These are phyloP conservation scores for Blastobotrys mokoenaii DNA, from an alignment of 805 yeast genomes.

Conservation along the genomic window DNA sequence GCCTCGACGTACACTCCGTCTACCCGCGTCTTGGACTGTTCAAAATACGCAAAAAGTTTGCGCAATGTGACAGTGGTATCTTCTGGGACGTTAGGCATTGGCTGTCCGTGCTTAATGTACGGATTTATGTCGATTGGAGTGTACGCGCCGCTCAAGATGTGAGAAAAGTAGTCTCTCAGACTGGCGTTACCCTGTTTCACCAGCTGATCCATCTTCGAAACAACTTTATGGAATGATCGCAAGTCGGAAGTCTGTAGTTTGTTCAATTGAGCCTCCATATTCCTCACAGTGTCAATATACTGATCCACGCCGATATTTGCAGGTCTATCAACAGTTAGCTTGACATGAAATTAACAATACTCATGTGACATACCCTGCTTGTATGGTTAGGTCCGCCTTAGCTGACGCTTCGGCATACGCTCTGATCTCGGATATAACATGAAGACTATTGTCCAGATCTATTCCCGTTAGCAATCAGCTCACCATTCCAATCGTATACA, in stretches of 20 bases:
- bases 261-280: slow-evolving; percentile 18
- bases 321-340: slow-evolving; percentile 4
- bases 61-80: slow-evolving; percentile 30
- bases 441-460: slow-evolving; percentile 19
- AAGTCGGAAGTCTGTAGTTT: slow-evolving; percentile 21
- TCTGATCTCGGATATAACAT: slow-evolving; percentile 22
- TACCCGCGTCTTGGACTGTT: slow-evolving; percentile 19
- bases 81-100: slow-evolving; percentile 23
- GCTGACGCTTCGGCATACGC: slow-evolving; percentile 38
- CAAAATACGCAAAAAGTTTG: slow-evolving; percentile 39
- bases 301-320: slow-evolving; percentile 19
- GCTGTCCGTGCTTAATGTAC: slow-evolving; percentile 32
- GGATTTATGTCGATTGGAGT: slow-evolving; percentile 40
- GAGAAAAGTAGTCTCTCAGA: slow-evolving; percentile 41
- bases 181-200: slow-evolving; percentile 50
- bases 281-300: slow-evolving; percentile 18
- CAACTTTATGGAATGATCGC: slow-evolving; percentile 50
- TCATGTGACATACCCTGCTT: slow-evolving; percentile 11
- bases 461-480: background rate
- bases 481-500: slow-evolving; percentile 15
- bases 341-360: no score
- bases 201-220: slow-evolving; percentile 48
- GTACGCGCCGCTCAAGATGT: slow-evolving; percentile 34
- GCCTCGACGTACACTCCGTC: slow-evolving; percentile 18
- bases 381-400: slow-evolving; percentile 31